Base-by-base conservation (phyloP, 306 rosid species). In the Biancaea sappan region DNA sequence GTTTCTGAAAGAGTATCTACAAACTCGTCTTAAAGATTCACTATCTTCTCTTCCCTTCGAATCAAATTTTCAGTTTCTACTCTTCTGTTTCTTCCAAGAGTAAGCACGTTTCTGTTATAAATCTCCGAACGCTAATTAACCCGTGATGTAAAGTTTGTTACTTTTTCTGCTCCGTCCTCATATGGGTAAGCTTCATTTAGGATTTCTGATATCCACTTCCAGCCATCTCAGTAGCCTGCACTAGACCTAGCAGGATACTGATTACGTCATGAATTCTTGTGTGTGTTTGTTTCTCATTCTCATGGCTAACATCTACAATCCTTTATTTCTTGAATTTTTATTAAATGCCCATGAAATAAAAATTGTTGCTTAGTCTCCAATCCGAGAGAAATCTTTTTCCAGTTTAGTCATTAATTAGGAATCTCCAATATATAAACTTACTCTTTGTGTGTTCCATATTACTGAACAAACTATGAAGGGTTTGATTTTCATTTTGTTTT, bases 171-270 rank as follows among this genome's bases (percentile, higher is more conserved):
- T 57, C 13, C 56, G 61, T 54, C 38, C 66, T 78, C 72, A 66
- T 80, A 47, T 65, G 82, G 80, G 82, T 77, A 76, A 72, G 83
- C 37, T 21, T 73, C 34, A 48, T 44, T 71, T 58, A 19, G 7
- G 15, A 40, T 38, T 19, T 18, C 29, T 47, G 35, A 69, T 28
- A 57, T 24, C 47, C 14, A 6, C 22, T 67, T 35, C 34, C 26
- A 35, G 74, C 38, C 46, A 34, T 48, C 48, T 73, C 47, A 71
- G 13, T n/a, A 59, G 15, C 37, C 68, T 11, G 28, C 35, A 22
- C 35, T 24, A 54, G 41, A 38, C 65, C 66, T 60, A 28, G 64
- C 47, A 12, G 66, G 26, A 38, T 32, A 73, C 47, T 32, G 37
- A 57, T 56, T 59, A 19, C 38, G 46, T 37, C 67, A 16, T 18